Base-by-base conservation (phyloP, 306 rosid genomes). In the Vigna hirtella region DNA sequence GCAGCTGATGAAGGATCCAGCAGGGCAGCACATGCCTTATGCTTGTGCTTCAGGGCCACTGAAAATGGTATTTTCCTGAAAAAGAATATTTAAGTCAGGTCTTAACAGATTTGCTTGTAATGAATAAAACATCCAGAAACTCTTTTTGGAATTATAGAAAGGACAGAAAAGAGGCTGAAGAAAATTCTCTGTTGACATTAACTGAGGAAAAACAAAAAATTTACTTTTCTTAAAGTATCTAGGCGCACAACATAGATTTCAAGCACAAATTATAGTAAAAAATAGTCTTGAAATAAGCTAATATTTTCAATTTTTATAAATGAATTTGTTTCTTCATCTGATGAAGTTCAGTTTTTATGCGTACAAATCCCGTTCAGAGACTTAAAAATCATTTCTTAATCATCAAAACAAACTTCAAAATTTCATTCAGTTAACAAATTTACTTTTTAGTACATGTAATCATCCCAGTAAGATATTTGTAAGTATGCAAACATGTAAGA, bases 1-100 rank as follows among this genome's bases (percentile, higher is more conserved):
- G 92, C 97, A 16, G 96, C 96, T 22, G 98, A 77, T 58, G 97
- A 88, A 40, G 97, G 97, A 72, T 93, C 82, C 52, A 93, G 87
- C 38, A 93, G 77, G 47, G 90, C 89, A 49, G 98, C 98, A 47
- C 98, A 93, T 17, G 86, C 83, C 64, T 63, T 77, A 58, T 89
- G 88, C 79, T 89, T 91, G 85, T 83, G 85, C 88, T 89, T 91
- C 59, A 90, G 76, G 73, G 98, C 97, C 75, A 93, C 88, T 0
- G 84, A 15, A 65, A 86, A 87, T 3, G 98, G 98, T 76, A 90
- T 86, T 87, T 93, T 90, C 90, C 98, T 93, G 91, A 82, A 85
- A 49, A 38, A 22, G 50, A 70, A 36, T 42, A 76, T 77, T 78
- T 48, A 24, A 67, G 73, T 38, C 64, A 52, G 50, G 53, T 55